These are phyloP conservation scores for Cucurbita maxima DNA, from an alignment of 306 rosid genomes.

Conservation along the genomic window DNA sequence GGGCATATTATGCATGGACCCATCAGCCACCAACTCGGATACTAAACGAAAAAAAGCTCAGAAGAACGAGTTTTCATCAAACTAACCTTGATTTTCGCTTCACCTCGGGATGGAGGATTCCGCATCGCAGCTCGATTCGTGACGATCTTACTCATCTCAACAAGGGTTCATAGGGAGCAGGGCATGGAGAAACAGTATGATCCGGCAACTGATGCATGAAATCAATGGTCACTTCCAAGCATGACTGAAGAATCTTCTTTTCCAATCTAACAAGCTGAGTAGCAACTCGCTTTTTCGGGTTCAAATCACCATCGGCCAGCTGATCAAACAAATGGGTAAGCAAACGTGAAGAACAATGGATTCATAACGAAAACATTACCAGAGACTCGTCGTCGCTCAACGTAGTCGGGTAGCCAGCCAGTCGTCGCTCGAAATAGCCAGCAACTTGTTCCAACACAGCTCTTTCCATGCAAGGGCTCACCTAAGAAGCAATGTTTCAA, in stretches of 20 bases:
- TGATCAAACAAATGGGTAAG: constrained; percentile 20
- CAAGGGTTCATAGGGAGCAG: constrained; percentile 70
- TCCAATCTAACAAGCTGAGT: constrained; percentile 63
- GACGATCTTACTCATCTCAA: constrained; percentile 38
- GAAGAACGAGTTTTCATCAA: not conserved
- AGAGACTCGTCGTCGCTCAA: constrained; percentile 69
- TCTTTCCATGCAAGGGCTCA: constrained; percentile 89
- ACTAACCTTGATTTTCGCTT: not conserved
- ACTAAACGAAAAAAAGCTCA: too few species aligned
- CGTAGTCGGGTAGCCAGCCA: constrained; percentile 78
- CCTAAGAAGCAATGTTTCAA: constrained; percentile 26
- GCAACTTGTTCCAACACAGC: constrained; percentile 85
- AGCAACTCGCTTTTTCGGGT: constrained; percentile 78
- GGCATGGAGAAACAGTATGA: constrained; percentile 68
- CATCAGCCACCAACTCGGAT: too few species aligned
- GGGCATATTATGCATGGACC: too few species aligned
- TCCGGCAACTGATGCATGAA: constrained; percentile 66
- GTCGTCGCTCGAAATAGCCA: constrained; percentile 59
- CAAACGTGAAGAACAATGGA: not conserved
- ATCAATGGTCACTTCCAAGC: constrained; percentile 50
- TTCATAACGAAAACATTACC: constrained; percentile 28
- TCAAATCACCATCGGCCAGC: constrained; percentile 55
- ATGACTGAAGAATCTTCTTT: constrained; percentile 83
- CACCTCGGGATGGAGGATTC: not conserved
- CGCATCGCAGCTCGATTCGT: too few species aligned